Conservation (phyloP, 2,329 filamentous ascomycete genomes). For the Venturiaceae sp. region DNA sequence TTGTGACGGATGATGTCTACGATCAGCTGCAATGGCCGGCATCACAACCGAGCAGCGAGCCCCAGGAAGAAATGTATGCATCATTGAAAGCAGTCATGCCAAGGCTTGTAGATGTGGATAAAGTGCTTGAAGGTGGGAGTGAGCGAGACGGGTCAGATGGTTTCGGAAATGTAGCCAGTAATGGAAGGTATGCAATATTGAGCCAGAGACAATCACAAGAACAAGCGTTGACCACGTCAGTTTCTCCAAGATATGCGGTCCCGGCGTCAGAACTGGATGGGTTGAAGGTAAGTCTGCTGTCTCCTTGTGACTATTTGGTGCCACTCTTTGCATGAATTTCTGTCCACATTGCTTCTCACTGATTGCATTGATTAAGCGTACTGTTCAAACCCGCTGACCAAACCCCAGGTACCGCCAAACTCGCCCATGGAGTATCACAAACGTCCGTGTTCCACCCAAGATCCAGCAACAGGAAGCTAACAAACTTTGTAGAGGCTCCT, state of each 20-base stretch:
- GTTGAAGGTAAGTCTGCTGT: slow-evolving; percentile 44
- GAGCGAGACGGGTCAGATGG: slow-evolving; percentile 36
- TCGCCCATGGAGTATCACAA: slow-evolving; percentile 51
- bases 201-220: not conserved
- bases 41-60: slow-evolving; percentile 14
- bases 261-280: slow-evolving; percentile 83
- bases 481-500: slow-evolving; percentile 38
- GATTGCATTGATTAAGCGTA: not conserved
- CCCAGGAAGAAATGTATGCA: too few species aligned
- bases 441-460: slow-evolving; percentile 31
- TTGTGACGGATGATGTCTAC: slow-evolving; percentile 88
- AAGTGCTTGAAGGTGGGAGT: slow-evolving; percentile 50
- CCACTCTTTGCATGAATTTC: not conserved
- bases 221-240: slow-evolving; percentile 28
- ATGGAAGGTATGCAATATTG: slow-evolving; percentile 39
- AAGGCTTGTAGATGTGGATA: slow-evolving; percentile 70
- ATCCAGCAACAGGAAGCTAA: not conserved
- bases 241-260: slow-evolving; percentile 80
- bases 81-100: slow-evolving; percentile 44
- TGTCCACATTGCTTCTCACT: not conserved
- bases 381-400: not conserved
- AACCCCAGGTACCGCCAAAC: slow-evolving; percentile 40
- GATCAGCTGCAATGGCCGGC: slow-evolving; percentile 77
- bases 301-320: not conserved
- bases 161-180: slow-evolving; percentile 76